Evolutionary conservation across 2,329 filamentous ascomycete species (phyloP).

Genomic region (Zalaria sp.): DNA sequence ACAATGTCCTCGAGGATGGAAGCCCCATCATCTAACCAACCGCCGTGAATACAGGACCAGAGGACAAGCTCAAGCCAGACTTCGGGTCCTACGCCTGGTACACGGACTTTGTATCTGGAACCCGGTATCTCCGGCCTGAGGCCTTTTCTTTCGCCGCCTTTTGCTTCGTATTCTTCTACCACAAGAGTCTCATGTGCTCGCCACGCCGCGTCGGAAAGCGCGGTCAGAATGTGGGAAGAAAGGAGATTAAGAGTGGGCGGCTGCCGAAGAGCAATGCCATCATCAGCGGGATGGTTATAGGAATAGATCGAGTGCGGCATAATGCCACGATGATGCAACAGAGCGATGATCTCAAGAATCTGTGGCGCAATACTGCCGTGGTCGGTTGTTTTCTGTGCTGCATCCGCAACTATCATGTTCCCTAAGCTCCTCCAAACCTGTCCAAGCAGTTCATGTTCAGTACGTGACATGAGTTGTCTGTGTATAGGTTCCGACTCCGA

Average conservation of each 20-base stretch:
- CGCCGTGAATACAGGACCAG: constrained; percentile 35
- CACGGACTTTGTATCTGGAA: constrained; percentile 25
- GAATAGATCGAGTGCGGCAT: constrained; percentile 33
- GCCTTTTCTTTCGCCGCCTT: constrained; percentile 22
- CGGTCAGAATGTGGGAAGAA: constrained; percentile 32
- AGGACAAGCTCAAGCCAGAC: constrained; percentile 38
- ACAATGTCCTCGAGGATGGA: constrained; percentile 22
- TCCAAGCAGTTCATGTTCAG: constrained; percentile 23
- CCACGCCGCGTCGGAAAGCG: constrained; percentile 37
- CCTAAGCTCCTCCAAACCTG: constrained; percentile 32
- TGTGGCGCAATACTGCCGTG: constrained; percentile 22
- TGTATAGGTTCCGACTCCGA: constrained; percentile 1
- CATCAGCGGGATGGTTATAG: constrained; percentile 17
- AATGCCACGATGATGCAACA: constrained; percentile 31
- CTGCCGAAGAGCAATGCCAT: constrained; percentile 26
- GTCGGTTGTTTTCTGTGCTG: constrained; percentile 8
- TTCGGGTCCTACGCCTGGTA: constrained; percentile 28
- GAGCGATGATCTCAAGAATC: constrained; percentile 33
- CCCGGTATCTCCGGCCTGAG: constrained; percentile 29
- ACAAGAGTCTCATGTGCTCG: constrained; percentile 26
- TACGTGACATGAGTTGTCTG: background rate
- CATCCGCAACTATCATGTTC: constrained; percentile 26
- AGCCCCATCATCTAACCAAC: constrained; percentile 29
- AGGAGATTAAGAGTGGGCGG: constrained; percentile 34
- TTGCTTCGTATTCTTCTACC: constrained; percentile 13